Evolutionary conservation across 257 asterid species (phyloP), one percentile per base, ranked within the genome.

Genomic region (Fraxinus anomala): DNA sequence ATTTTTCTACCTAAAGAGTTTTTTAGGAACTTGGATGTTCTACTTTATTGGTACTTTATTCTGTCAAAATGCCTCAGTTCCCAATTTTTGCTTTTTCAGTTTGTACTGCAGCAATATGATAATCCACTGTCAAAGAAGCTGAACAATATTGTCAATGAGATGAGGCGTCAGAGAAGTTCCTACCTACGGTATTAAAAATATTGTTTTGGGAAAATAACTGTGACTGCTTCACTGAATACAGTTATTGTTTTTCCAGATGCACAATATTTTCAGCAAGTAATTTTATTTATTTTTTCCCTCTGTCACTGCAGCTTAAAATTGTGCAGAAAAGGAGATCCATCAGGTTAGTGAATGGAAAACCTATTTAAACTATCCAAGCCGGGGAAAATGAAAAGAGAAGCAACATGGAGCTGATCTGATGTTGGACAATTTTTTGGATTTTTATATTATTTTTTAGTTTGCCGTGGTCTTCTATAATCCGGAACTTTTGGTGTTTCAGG

Each of bases 161-260:
- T 96, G 76, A 88, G 99, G 90, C 96, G 97, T 82, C 94, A 91
- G 79, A 84, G 99, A 81, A 87, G 96, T 82, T 93, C 97, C 81
- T 96, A 92, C 85, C 94, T 96, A 67, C 98, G 99, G 99, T 96
- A 90, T n/a, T 81, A 44, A 47, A 76, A 73, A 51, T 40, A 66
- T 21, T 54, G 51, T 70, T 17, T 39, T 23, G 3, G 67, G 59
- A 24, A 65, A 44, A 37, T 73, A 14, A 40, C 61, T 2, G 28
- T 40, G 16, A 40, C 47, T 40, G 49, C 49, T 40, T 40, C 16
- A 39, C 44, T 39, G 3, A 8, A 9, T 39, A 39, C 44, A 39
- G 13, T 39, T 9, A 37, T 76, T 79, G 28, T 70, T 59, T 73
- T 79, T 34, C 9, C 12, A 74, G 49, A 73, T n/a, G 24, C 49